Conservation (phyloP, 1,139 yeast genomes). For the Taphrina flavorubra region DNA sequence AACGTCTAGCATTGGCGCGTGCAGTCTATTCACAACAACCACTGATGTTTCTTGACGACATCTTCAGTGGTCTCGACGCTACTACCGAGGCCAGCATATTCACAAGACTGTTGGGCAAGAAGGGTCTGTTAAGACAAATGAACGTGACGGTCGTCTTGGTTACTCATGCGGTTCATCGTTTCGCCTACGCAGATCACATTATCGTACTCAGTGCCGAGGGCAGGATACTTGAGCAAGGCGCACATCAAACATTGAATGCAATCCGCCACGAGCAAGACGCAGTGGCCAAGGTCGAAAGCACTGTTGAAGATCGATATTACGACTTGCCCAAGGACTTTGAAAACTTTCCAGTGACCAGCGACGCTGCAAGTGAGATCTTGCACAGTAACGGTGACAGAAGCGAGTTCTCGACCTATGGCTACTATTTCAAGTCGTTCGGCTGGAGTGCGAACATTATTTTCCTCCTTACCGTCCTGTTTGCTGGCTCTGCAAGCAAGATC, state of each 20-base stretch:
- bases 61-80: slow-evolving; percentile 77
- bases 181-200: slow-evolving; percentile 58
- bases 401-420: neutral
- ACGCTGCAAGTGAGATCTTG: neutral
- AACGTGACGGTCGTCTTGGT: slow-evolving; percentile 69
- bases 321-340: neutral
- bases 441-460: neutral
- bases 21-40: slow-evolving; percentile 69
- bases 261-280: neutral
- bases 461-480: neutral
- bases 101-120: slow-evolving; percentile 65
- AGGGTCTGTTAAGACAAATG: slow-evolving; percentile 71
- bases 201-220: slow-evolving; percentile 57
- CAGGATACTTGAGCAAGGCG: slow-evolving; percentile 54
- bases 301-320: neutral
- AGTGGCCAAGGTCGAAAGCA: neutral
- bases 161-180: slow-evolving; percentile 63
- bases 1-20: slow-evolving; percentile 75
- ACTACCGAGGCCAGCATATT: slow-evolving; percentile 71
- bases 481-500: neutral
- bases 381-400: neutral
- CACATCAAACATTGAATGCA: slow-evolving; percentile 49
- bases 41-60: slow-evolving; percentile 73
- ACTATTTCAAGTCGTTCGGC: slow-evolving; percentile 6
- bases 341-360: neutral